phyloP scores from a whole-genome alignment of 768 basidiomycete genomes.

The Mycena epipterygia region DNA sequence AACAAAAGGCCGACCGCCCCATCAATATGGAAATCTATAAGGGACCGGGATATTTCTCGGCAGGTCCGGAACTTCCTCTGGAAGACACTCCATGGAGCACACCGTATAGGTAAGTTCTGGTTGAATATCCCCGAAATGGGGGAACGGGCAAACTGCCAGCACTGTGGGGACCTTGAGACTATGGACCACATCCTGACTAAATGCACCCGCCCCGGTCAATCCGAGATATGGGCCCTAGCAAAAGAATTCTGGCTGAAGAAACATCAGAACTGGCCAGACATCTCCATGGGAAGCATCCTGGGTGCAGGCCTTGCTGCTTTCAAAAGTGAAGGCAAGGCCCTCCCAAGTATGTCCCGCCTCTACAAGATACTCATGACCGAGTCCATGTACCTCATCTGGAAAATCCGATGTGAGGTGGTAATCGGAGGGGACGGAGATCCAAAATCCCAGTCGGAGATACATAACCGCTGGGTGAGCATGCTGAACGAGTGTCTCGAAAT shows the following conservation, averaged over 20 bases:
- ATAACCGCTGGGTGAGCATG: neutral
- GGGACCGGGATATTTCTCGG: neutral
- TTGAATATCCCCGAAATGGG: slow-evolving; percentile 23
- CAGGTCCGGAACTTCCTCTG: slow-evolving; percentile 22
- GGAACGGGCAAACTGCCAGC: neutral
- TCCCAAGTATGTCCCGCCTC: neutral
- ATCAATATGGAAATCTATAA: neutral
- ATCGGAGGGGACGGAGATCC: neutral
- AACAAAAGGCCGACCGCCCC: neutral
- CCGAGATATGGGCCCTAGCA: neutral
- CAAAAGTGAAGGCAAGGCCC: neutral
- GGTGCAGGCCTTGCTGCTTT: neutral
- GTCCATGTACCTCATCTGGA: neutral
- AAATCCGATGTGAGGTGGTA: neutral
- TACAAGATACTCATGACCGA: neutral
- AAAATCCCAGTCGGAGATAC: neutral
- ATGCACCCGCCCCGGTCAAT: neutral
- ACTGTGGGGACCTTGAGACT: neutral
- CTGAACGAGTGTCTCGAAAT: neutral
- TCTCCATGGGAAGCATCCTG: neutral
- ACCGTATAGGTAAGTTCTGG: slow-evolving; percentile 26
- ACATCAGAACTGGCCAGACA: no score
- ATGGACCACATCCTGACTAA: neutral
- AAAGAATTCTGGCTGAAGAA: neutral
- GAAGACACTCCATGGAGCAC: slow-evolving; percentile 6